Conservation (phyloP, 345 rosid genomes). For the Sisymbrium irio region DNA sequence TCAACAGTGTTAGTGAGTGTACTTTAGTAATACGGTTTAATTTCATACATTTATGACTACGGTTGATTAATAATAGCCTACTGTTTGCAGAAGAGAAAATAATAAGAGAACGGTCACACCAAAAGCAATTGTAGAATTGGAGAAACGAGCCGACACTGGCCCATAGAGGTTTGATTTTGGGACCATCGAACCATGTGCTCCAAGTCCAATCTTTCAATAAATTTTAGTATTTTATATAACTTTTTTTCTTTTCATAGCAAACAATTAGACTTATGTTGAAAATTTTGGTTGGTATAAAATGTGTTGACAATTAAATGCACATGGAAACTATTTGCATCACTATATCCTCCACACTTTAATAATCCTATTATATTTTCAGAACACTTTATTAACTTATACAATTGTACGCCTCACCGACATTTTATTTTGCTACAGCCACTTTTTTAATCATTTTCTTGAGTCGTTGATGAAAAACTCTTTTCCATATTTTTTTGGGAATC, state of each 20-base stretch:
- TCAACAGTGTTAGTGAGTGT: constrained; percentile 28
- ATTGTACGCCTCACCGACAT: constrained; percentile 18
- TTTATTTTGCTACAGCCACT: background rate
- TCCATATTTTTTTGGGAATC: background rate
- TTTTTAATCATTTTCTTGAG: background rate
- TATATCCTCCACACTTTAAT: constrained; percentile 13
- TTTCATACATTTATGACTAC: background rate
- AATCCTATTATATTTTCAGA: background rate
- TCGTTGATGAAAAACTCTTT: background rate
- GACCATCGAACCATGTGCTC: constrained; percentile 35
- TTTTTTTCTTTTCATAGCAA: background rate
- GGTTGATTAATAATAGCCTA: no score
- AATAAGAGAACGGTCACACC: constrained; percentile 13
- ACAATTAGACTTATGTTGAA: background rate
- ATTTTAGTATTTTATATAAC: background rate
- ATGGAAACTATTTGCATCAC: constrained; percentile 21
- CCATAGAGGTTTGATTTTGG: constrained; percentile 28
- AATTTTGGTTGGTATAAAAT: constrained; percentile 21
- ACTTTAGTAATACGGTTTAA: constrained; percentile 22
- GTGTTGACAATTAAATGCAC: constrained; percentile 26
- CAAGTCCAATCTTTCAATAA: constrained; percentile 12
- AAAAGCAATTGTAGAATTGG: background rate
- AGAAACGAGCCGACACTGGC: constrained; percentile 29
- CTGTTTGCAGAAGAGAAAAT: background rate
- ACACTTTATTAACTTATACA: background rate